phyloP scores from a whole-genome alignment of 2,329 filamentous ascomycete species.

The Colletotrichum chrysophilum region DNA sequence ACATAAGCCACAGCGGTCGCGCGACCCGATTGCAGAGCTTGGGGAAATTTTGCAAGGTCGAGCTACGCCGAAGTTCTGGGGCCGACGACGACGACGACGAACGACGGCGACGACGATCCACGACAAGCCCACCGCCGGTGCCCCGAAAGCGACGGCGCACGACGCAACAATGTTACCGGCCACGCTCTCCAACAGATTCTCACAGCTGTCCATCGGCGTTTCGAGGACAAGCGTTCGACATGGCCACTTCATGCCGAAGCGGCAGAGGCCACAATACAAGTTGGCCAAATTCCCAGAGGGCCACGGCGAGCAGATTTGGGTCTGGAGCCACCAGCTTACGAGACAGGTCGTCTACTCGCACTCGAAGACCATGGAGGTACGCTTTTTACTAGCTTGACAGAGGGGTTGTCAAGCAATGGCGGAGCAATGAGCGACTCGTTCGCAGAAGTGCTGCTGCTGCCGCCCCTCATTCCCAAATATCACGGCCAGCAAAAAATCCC shows the following conservation, averaged over 20 bases:
- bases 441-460: neutral
- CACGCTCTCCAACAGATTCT: slow-evolving; percentile 34
- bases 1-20: slow-evolving; percentile 10
- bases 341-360: slow-evolving; percentile 61
- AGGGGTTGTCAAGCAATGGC: neutral
- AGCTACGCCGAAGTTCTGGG: neutral
- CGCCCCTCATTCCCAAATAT: neutral
- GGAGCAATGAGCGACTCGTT: neutral
- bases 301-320: slow-evolving; percentile 64
- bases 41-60: slow-evolving; percentile 23
- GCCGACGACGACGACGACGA: slow-evolving; percentile 15
- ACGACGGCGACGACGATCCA: neutral
- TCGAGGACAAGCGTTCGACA: slow-evolving; percentile 47
- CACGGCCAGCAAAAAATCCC: neutral
- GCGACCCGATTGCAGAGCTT: slow-evolving; percentile 13
- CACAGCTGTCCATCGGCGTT: slow-evolving; percentile 46
- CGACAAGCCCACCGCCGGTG: neutral
- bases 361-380: slow-evolving; percentile 49
- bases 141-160: neutral
- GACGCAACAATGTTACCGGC: slow-evolving; percentile 42
- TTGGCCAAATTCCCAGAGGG: slow-evolving; percentile 33
- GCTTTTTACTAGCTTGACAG: slow-evolving; percentile 18
- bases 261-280: slow-evolving; percentile 25
- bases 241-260: slow-evolving; percentile 29
- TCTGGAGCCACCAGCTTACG: slow-evolving; percentile 55